A percentile compares a stretch with the other conserved stretches of the same genome.
These are phyloP conservation scores for Boletus pseudo-olivaceus DNA, from an alignment of 768 basidiomycete genomes.

Conservation along the genomic window DNA sequence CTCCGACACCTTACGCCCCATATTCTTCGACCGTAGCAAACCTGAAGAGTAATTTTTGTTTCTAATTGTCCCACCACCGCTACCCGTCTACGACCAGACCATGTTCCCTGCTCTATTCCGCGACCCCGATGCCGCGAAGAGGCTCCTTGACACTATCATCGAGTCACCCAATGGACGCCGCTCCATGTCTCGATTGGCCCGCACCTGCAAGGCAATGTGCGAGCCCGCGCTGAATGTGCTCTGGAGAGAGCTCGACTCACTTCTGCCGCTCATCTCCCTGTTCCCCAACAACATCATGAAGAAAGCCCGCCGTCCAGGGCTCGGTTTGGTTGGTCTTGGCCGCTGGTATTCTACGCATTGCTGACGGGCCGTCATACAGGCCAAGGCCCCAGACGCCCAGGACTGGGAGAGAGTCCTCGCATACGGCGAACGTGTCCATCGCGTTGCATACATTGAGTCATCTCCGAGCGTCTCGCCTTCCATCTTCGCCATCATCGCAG, in stretches of 20 bases:
- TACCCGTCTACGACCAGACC: constrained; percentile 50
- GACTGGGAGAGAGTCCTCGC: constrained; percentile 68
- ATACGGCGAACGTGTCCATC: constrained; percentile 66
- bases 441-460: constrained; percentile 66
- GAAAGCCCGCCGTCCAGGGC: constrained; percentile 66
- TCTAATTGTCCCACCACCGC: constrained; percentile 35
- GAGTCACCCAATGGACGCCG: constrained; percentile 64
- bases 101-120: constrained; percentile 54
- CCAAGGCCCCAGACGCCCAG: constrained; percentile 55
- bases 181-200: constrained; percentile 63
- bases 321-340: constrained; percentile 62
- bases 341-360: not conserved
- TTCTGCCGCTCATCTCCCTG: constrained; percentile 66
- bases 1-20: constrained; percentile 34
- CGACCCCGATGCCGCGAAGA: constrained; percentile 56
- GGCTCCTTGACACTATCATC: constrained; percentile 48
- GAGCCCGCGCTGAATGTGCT: constrained; percentile 69
- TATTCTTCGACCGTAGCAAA: constrained; percentile 32
- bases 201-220: constrained; percentile 71
- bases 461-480: constrained; percentile 60
- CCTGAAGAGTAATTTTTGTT: constrained; percentile 24
- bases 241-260: constrained; percentile 76
- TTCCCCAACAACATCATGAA: constrained; percentile 68
- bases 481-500: constrained; percentile 65
- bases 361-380: constrained; percentile 35